phyloP scores from a whole-genome alignment of 2,329 filamentous ascomycete species.

The Aspergillus transmontanensis region DNA sequence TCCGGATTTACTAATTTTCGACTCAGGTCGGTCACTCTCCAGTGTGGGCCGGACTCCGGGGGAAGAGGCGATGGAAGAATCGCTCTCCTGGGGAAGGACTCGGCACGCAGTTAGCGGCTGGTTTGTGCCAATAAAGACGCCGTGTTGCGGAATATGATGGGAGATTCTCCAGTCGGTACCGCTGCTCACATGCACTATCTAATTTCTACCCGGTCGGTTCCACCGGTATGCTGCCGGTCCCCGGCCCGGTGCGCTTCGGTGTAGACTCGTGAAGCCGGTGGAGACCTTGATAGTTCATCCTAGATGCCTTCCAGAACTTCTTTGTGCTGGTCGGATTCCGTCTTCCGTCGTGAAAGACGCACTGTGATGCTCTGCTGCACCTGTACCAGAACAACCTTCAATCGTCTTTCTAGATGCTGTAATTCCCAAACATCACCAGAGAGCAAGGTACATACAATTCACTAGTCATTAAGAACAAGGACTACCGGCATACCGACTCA shows the following conservation, averaged over 20 bases:
- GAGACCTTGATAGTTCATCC: not conserved
- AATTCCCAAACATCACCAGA: too few relatives aligned
- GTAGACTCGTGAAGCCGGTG: slow-evolving; percentile 2
- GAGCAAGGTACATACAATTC: too few relatives aligned
- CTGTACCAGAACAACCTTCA: not conserved
- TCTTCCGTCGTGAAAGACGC: not conserved
- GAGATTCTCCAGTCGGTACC: not conserved
- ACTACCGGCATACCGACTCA: not conserved
- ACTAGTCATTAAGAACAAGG: not conserved
- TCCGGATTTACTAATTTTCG: slow-evolving; percentile 5
- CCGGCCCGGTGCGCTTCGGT: slow-evolving; percentile 2
- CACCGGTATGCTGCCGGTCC: not conserved
- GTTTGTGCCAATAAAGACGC: not conserved
- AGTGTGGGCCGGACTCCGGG: not conserved
- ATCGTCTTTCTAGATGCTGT: not conserved
- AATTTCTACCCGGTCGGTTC: slow-evolving; percentile 1
- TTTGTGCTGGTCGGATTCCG: not conserved
- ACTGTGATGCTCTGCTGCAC: not conserved
- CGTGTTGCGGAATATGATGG: not conserved
- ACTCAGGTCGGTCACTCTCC: not conserved
- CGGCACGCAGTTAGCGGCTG: not conserved
- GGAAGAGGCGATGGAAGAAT: not conserved
- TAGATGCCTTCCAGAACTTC: not conserved
- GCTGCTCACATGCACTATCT: not conserved
- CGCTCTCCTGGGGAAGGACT: not conserved